Evolutionary conservation across 1,284 basidiomycete genomes (phyloP).

Genomic region (Prillingera fragicola): DNA sequence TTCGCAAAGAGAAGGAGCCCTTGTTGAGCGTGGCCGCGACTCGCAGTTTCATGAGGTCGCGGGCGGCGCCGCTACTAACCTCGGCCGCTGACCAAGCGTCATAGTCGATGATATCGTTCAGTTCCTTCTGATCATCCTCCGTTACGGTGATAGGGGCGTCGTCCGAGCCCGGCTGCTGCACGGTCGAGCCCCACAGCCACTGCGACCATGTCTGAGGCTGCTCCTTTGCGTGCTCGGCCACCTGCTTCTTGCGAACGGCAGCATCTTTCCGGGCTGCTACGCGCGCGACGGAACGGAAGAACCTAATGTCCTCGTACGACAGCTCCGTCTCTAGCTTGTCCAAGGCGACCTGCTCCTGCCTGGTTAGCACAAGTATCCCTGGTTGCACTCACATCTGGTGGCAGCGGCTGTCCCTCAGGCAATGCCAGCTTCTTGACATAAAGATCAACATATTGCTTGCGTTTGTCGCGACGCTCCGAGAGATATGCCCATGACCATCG

Average conservation of each 20-base stretch:
- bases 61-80: slow-evolving; percentile 58
- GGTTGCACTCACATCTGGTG: slow-evolving; percentile 51
- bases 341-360: slow-evolving; percentile 61
- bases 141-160: slow-evolving; percentile 49
- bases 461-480: slow-evolving; percentile 78
- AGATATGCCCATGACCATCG: slow-evolving; percentile 95
- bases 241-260: slow-evolving; percentile 61
- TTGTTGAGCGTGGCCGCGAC: slow-evolving; percentile 74
- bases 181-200: slow-evolving; percentile 75
- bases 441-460: slow-evolving; percentile 72
- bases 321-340: slow-evolving; percentile 73
- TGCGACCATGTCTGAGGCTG: slow-evolving; percentile 63
- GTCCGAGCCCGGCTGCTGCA: slow-evolving; percentile 27
- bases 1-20: slow-evolving; percentile 76
- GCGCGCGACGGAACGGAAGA: slow-evolving; percentile 93
- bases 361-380: neutral
- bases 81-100: slow-evolving; percentile 70
- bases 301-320: slow-evolving; percentile 91
- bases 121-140: slow-evolving; percentile 84
- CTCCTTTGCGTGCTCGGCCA: slow-evolving; percentile 58
- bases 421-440: slow-evolving; percentile 64
- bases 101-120: slow-evolving; percentile 92
- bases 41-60: slow-evolving; percentile 75
- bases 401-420: slow-evolving; percentile 46
- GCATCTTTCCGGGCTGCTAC: slow-evolving; percentile 82